Evolutionary conservation across 257 asterid genomes (phyloP), one percentile per base, ranked within the genome.

Genomic region (Eustoma russellianum): DNA sequence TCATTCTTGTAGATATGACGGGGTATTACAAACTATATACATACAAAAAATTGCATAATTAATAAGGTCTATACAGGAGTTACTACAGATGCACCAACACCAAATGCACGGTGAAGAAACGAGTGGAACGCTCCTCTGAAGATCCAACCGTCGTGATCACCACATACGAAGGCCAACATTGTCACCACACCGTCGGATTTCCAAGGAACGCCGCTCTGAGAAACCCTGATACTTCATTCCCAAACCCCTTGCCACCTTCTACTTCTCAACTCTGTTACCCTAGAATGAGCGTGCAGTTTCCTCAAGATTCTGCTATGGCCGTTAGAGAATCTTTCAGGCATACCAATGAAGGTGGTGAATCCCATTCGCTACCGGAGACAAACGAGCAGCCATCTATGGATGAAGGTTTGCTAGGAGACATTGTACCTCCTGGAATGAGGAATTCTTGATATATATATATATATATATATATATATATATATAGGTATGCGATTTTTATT

Each of bases 21-120:
- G 30, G 30, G 30, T 24, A 24, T 24, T 24, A 24, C 30, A 24
- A 24, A 24, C 2, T 24, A 24, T n/a, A n/a, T 24, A 24, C 2
- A 24, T 24, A 24, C 30, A 38, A 38, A n/a, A n/a, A n/a, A n/a
- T n/a, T n/a, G 0, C 7, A 7, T 38, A 10, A 2, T 3, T 38
- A 38, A 38, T 5, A 7, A 38, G 43, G 1, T 38, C 7, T 38
- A 38, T 7, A 11, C 12, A 88, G 97, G 90, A 84, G 97, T 62
- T 88, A 88, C 60, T 88, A 84, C 56, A 90, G 97, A 2, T 88
- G 97, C 63, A 88, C 97, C 48, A 84, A 82, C 77, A 66, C 83
- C 61, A 88, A 88, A 60, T 88, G 97, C 82, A 78, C 68, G 17
- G 97, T 88, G 48, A 88, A 88, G 53, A 88, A 88, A 66, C 70